A percentile compares a stretch with the other conserved stretches of the same genome.
Evolutionary conservation across 768 basidiomycete genomes (phyloP).

Genomic region (Chalciporus sphaerocephalus): DNA sequence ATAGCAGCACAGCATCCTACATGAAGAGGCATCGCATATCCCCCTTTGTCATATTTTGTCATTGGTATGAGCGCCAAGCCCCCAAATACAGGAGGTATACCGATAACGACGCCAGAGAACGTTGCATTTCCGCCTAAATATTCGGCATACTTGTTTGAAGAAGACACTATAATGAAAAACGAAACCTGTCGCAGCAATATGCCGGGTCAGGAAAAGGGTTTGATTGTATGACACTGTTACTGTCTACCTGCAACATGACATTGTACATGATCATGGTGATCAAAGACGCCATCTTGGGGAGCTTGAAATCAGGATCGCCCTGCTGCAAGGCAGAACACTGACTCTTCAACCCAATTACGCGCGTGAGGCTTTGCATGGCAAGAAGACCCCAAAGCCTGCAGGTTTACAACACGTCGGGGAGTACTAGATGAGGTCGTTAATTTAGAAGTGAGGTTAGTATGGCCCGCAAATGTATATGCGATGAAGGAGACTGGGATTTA

Average conservation of each 20-base stretch:
- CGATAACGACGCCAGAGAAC: constrained; percentile 63
- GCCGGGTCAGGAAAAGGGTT: neutral
- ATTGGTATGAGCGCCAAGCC: constrained; percentile 56
- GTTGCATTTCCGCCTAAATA: constrained; percentile 63
- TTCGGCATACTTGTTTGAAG: constrained; percentile 58
- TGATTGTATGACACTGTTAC: neutral
- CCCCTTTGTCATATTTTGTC: constrained; percentile 51
- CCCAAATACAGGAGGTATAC: constrained; percentile 61
- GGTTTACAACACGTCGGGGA: too few species aligned
- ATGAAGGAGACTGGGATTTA: too few species aligned
- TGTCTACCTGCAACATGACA: constrained; percentile 42
- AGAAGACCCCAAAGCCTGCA: neutral
- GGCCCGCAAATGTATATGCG: too few species aligned
- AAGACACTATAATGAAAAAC: constrained; percentile 68
- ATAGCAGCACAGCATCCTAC: constrained; percentile 50
- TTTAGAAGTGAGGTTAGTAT: too few species aligned
- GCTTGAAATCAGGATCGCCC: constrained; percentile 38
- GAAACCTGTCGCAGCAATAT: constrained; percentile 42
- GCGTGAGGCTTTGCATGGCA: constrained; percentile 1
- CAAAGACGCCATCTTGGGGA: constrained; percentile 45
- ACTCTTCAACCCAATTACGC: neutral
- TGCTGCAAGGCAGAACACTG: neutral
- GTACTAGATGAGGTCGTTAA: too few species aligned
- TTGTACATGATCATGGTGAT: constrained; percentile 43
- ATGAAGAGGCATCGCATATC: constrained; percentile 51